Percentiles rank a stretch among this genome's conserved stretches.
Conservation (phyloP, 176 grass and related monocot genomes). For the Calamus simplicifolius region DNA sequence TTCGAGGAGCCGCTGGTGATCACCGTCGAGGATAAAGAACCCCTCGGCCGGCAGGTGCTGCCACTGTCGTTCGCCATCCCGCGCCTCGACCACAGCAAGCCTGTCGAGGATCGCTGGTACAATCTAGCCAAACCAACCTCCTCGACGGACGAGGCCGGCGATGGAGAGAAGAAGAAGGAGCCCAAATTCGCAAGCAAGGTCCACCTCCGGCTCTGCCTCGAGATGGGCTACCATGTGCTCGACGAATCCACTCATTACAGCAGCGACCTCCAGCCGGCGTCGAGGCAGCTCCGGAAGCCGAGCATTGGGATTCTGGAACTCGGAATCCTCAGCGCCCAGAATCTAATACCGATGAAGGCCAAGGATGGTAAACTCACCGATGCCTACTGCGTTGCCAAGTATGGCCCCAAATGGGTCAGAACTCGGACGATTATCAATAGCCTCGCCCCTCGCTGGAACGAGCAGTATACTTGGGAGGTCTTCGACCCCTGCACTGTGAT, state of each 20-base stretch:
- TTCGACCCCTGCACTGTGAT: slow-evolving; percentile 91
- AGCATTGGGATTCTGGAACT: slow-evolving; percentile 84
- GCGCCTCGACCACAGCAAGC: slow-evolving; percentile 68
- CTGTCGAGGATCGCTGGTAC: slow-evolving; percentile 59
- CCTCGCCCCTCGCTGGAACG: slow-evolving; percentile 79
- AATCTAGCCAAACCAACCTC: slow-evolving; percentile 29
- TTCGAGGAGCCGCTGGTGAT: slow-evolving; percentile 69
- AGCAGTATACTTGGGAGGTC: slow-evolving; percentile 98
- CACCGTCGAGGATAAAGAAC: slow-evolving; percentile 87
- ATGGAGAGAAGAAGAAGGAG: slow-evolving; percentile 41
- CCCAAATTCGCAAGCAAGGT: slow-evolving; percentile 80
- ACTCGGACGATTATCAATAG: slow-evolving; percentile 75
- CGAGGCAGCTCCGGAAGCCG: slow-evolving; percentile 54
- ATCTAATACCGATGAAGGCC: slow-evolving; percentile 75
- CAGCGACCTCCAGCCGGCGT: slow-evolving; percentile 76
- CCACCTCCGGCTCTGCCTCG: slow-evolving; percentile 64
- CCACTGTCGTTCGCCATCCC: slow-evolving; percentile 30
- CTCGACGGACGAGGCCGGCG: slow-evolving; percentile 34
- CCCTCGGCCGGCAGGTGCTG: slow-evolving; percentile 53
- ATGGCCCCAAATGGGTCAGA: slow-evolving; percentile 82
- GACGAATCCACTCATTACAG: slow-evolving; percentile 96
- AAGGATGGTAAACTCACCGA: slow-evolving; percentile 70
- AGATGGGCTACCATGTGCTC: slow-evolving; percentile 82
- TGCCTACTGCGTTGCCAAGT: slow-evolving; percentile 87
- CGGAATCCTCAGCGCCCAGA: slow-evolving; percentile 64